phyloP scores from a whole-genome alignment of 176 grass and related monocot genomes.

The Avena atlantica region DNA sequence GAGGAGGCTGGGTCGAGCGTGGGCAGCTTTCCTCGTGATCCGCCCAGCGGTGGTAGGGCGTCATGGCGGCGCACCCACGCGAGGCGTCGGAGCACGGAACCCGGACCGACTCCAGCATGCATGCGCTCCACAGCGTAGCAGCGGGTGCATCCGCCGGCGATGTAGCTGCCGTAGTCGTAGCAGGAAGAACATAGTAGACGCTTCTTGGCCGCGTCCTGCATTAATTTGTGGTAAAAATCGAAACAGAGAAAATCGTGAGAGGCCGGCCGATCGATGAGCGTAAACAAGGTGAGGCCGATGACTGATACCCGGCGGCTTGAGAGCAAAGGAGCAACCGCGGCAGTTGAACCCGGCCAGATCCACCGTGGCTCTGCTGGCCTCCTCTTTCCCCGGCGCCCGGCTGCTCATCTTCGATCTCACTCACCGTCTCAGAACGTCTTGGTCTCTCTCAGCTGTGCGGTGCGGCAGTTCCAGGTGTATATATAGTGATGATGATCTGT shows the following conservation, averaged over 20 bases:
- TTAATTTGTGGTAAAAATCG: no score
- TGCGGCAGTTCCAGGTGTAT: neutral
- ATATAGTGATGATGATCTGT: neutral
- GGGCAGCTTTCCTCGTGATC: neutral
- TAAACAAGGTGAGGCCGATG: no score
- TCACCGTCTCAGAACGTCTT: neutral
- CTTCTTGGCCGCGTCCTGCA: no score
- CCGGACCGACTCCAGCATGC: neutral
- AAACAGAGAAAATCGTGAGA: no score
- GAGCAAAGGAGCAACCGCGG: neutral
- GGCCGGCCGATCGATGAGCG: no score
- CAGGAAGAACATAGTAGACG: neutral
- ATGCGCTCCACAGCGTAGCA: neutral
- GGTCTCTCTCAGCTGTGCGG: no score
- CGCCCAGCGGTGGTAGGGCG: neutral
- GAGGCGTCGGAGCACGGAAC: neutral
- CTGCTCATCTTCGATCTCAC: neutral
- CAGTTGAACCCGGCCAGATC: neutral
- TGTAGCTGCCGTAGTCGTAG: neutral
- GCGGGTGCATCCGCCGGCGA: neutral
- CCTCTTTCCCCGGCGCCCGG: neutral
- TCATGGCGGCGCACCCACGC: neutral
- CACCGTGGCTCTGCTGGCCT: neutral
- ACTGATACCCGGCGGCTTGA: neutral
- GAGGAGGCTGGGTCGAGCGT: neutral